Conservation (phyloP, 2,329 filamentous ascomycete species). For the Exophiala dermatitidis region DNA sequence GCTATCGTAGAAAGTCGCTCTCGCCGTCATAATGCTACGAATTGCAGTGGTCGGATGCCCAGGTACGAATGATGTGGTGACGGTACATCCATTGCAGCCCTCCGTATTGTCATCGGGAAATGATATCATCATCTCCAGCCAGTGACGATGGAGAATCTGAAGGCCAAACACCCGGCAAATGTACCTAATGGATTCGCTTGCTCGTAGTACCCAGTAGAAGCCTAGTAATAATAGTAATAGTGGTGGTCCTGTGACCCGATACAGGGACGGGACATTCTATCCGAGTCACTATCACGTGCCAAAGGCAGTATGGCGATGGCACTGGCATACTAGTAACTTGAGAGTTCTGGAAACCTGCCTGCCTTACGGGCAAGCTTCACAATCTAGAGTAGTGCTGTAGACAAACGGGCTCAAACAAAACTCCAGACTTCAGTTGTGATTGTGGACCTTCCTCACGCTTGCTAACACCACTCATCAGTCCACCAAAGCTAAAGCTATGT, state of each 20-base stretch:
- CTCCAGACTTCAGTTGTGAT: conserved; percentile 19
- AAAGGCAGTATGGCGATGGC: not conserved
- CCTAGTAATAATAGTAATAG: not conserved
- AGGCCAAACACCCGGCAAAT: not conserved
- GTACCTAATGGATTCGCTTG: not conserved
- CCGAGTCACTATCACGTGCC: not conserved
- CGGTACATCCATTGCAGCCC: too few relatives aligned
- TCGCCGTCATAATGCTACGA: too few relatives aligned
- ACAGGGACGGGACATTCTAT: too few relatives aligned
- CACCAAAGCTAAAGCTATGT: conserved; percentile 25
- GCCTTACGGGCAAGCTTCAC: too few relatives aligned
- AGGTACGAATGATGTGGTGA: too few relatives aligned
- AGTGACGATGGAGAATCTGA: not conserved
- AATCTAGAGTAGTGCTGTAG: too few relatives aligned
- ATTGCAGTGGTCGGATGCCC: too few relatives aligned
- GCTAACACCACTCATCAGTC: conserved; percentile 24
- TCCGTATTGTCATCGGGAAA: not conserved
- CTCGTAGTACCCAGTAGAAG: too few relatives aligned
- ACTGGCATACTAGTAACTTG: too few relatives aligned
- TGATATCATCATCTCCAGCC: conserved; percentile 6
- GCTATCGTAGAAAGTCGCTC: too few relatives aligned
- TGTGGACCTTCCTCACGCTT: conserved; percentile 23
- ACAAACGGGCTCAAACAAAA: not conserved
- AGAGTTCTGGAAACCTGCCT: too few relatives aligned
- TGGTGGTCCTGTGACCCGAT: not conserved